phyloP scores from a whole-genome alignment of 1,284 basidiomycete genomes.

The Coriolopsis trogii region DNA sequence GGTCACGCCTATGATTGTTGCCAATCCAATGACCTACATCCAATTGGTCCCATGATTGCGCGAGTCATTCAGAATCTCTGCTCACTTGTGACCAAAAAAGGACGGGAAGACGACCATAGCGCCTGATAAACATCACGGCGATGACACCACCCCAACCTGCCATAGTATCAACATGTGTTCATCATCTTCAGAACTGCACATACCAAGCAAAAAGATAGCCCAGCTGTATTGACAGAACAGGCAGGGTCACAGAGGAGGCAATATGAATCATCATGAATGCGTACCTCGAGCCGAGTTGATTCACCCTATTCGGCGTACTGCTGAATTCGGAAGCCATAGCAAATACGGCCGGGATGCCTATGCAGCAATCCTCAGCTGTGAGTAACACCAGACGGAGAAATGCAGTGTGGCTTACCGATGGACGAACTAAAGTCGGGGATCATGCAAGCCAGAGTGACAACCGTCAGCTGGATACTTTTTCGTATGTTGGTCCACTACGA shows the following conservation, averaged over 20 bases:
- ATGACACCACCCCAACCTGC: slow-evolving; percentile 61
- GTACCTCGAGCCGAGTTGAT: slow-evolving; percentile 63
- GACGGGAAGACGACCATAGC: slow-evolving; percentile 60
- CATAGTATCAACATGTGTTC: not conserved
- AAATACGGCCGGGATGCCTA: slow-evolving; percentile 62
- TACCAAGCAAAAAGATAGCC: slow-evolving; percentile 67
- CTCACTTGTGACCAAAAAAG: slow-evolving; percentile 62
- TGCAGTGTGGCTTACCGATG: slow-evolving; percentile 46
- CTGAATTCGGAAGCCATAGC: slow-evolving; percentile 56
- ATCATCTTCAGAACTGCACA: slow-evolving; percentile 5
- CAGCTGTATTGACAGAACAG: slow-evolving; percentile 41
- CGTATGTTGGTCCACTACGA: slow-evolving; percentile 43
- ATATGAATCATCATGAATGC: too few relatives aligned
- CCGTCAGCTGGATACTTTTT: slow-evolving; percentile 57
- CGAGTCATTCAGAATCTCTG: too few relatives aligned
- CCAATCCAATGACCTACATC: slow-evolving; percentile 42
- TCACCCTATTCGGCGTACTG: slow-evolving; percentile 60
- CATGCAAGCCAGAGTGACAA: slow-evolving; percentile 65
- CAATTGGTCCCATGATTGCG: slow-evolving; percentile 11
- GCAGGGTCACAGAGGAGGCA: not conserved
- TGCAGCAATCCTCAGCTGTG: too few relatives aligned
- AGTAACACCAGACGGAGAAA: not conserved
- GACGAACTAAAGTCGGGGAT: slow-evolving; percentile 71
- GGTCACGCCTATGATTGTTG: slow-evolving; percentile 51
- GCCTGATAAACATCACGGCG: slow-evolving; percentile 58